Base-by-base conservation (phyloP, 2,329 filamentous ascomycete species). In the Cladophialophora psammophila region DNA sequence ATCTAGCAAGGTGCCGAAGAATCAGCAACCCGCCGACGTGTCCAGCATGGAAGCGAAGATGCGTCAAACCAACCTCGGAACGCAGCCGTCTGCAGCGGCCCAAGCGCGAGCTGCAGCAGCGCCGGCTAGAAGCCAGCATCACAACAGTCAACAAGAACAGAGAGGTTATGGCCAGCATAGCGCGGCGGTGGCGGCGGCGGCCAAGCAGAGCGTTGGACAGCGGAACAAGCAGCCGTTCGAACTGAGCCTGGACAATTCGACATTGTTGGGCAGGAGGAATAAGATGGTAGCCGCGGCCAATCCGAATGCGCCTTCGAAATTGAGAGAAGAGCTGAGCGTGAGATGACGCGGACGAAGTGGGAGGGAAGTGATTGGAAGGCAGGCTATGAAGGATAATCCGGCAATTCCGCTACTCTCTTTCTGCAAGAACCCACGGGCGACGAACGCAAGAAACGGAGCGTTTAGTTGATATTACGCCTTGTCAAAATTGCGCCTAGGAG, bases 81-180 rank as follows among this genome's bases (percentile, higher is more conserved):
- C 87, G 3, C 78, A 77, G 20, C 74, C 80, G 8, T 87, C 85
- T 60, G 83, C 86, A n/a, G 87, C 87, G 0, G 86, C 87, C 4
- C 86, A 89, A 73, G 86, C 88, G 75, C 80, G 88, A 76, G 80
- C 87, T 80, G 72, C 82, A 18, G 75, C 76, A 18, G 76, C 73
- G 12, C 73, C 74, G 56, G 70, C 71, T 38, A 58, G 70, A 73
- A 75, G 64, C 69, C 74, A 64, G 58, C 72, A 73, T 53, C 66
- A 64, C 31, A 73, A 82, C 48, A 82, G 82, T 45, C 80, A 84
- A n/a, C 81, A 85, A 57, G 80, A 85, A 55, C 84, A 87, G 67
- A 81, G 81, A 50, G 94, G 94, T 0, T 97, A 97, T 74, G 94
- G 93, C 1, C 93, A 96, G 76, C 94, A 97, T 76, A 94, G 91